These are phyloP conservation scores for Hibiscus syriacus DNA, from an alignment of 345 rosid genomes.

Conservation along the genomic window DNA sequence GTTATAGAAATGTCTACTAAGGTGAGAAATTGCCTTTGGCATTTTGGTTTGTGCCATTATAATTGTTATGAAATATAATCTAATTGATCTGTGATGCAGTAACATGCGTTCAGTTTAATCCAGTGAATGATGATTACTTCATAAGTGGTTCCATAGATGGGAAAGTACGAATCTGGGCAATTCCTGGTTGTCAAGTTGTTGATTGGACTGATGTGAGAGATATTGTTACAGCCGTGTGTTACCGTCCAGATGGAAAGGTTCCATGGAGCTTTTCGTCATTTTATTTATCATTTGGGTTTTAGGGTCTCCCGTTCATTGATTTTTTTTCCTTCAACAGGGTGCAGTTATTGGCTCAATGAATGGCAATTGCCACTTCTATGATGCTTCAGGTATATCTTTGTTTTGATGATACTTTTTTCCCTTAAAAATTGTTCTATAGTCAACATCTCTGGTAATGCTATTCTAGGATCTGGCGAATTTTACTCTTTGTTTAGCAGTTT, in stretches of 20 bases:
- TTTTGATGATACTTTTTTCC: neutral
- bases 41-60: conserved; percentile 8
- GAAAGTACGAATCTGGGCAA: conserved; percentile 34
- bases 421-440: too few relatives aligned
- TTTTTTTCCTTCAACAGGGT: conserved; percentile 19
- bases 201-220: conserved; percentile 35
- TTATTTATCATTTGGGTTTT: neutral
- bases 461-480: neutral
- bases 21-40: neutral
- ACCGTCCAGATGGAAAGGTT: conserved; percentile 41
- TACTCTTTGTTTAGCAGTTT: neutral
- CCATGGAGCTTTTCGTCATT: conserved; percentile 1
- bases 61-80: neutral
- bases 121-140: conserved; percentile 41
- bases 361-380: conserved; percentile 34
- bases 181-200: conserved; percentile 34
- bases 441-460: neutral
- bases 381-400: conserved; percentile 21
- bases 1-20: neutral
- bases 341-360: conserved; percentile 28
- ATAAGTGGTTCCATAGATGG: conserved; percentile 60
- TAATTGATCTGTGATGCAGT: conserved; percentile 23
- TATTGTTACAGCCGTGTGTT: conserved; percentile 38
- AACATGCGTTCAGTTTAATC: conserved; percentile 45
- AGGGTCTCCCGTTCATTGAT: neutral